Base-by-base conservation (phyloP, 805 yeast species). In the Blastobotrys terrestris region DNA sequence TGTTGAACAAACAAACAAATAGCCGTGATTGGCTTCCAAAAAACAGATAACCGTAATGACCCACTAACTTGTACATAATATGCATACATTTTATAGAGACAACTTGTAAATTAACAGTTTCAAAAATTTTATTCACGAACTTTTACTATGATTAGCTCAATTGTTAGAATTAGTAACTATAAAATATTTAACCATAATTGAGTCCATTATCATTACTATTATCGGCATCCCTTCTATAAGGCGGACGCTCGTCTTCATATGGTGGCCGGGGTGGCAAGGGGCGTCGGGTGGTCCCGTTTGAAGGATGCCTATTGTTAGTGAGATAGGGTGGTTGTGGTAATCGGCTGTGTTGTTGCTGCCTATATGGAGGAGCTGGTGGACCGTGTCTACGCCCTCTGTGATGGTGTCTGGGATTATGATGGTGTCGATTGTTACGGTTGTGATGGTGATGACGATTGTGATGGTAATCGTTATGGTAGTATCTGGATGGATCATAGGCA, bases 311-410 rank as follows among this genome's bases (percentile, higher is more conserved):
- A 40, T 41, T 40, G 39, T 49, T 44, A 11, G 49, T 41, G 6
- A 40, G 31, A 39, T 49, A 50, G 3, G 54, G 54, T 6, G 54
- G 54, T n/a, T 31, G 31, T 2, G 51, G 35, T 26, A 26, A 26
- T 11, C 35, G 35, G 11, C 35, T 26, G 5, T 26, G 35, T 11
- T 14, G 22, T 20, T 16, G 21, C 11, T 43, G 15, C 3, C 43
- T 11, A 18, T 39, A 41, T 21, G 51, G 51, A 11, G 51, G 51
- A 11, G 51, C 35, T 21, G 51, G 51, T 40, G 51, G 51, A 21
- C 31, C 31, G 6, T 39, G 51, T 4, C 20, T 19, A 31, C 42
- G 48, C 7, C 43, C 31, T 35, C 31, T n/a, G 26, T 35, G 21
- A 3, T 22, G 42, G 20, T 26, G 31, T 18, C 48, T 20, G n/a